Conservation (phyloP, 73 alveolate species). For the Paramecium sonneborni region DNA sequence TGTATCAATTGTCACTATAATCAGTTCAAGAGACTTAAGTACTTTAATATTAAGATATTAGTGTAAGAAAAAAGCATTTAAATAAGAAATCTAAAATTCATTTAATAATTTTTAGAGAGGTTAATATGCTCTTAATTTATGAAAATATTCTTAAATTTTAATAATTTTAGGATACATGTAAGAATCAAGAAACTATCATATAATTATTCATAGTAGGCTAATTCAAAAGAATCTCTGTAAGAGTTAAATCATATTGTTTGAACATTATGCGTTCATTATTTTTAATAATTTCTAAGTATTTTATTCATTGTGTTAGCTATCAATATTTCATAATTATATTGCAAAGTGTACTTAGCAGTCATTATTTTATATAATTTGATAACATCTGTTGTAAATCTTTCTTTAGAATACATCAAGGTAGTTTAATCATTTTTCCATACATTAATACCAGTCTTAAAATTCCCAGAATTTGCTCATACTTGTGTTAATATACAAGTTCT, state of each 20-base stretch:
- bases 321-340: conserved; percentile 21
- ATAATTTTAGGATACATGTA: neutral
- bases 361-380: neutral
- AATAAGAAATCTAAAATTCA: neutral
- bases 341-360: neutral
- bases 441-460: too few relatives aligned
- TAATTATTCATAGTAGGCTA: too few relatives aligned
- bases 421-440: neutral
- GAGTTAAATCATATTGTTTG: neutral
- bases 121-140: neutral
- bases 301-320: neutral
- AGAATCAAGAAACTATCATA: too few relatives aligned
- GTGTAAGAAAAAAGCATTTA: neutral
- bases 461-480: too few relatives aligned
- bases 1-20: neutral
- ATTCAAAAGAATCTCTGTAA: neutral
- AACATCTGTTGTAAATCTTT: neutral
- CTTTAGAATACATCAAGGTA: neutral
- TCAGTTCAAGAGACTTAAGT: neutral
- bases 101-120: neutral
- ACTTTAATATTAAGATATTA: neutral
- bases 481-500: neutral
- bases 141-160: too few relatives aligned
- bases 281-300: neutral
- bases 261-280: neutral